Evolutionary conservation across 129 eudicot species (phyloP).

Genomic region (Cynara cardunculus): DNA sequence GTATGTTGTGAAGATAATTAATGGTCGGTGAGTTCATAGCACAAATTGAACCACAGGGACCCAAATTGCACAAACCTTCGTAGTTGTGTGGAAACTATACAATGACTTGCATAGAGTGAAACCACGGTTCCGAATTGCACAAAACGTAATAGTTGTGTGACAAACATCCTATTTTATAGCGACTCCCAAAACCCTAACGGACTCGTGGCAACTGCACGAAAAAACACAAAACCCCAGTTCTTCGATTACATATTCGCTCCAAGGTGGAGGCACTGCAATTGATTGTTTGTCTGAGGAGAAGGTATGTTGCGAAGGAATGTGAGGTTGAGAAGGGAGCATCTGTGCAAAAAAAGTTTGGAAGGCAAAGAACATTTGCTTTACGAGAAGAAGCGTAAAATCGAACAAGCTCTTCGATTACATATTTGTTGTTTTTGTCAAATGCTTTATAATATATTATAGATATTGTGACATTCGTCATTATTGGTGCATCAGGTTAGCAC

Average conservation of each 20-base stretch:
- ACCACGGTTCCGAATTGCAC: not conserved
- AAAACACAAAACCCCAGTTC: conserved; percentile 9
- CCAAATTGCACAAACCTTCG: no score
- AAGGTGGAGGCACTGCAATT: not conserved
- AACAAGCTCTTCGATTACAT: conserved; percentile 75
- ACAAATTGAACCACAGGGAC: no score
- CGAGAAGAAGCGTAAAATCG: conserved; percentile 94
- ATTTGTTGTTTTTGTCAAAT: no score
- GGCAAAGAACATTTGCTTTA: conserved; percentile 90
- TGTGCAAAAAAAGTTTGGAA: conserved; percentile 81
- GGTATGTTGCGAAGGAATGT: conserved; percentile 60
- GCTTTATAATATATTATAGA: no score
- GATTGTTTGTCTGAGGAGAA: not conserved
- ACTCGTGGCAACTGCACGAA: not conserved
- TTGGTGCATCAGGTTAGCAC: no score
- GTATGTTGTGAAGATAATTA: no score
- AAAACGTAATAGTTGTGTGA: not conserved
- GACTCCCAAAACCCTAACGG: conserved; percentile 11
- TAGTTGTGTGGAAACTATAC: no score
- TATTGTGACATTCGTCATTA: no score
- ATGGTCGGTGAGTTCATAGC: no score
- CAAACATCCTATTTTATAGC: not conserved
- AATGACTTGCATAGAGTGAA: not conserved
- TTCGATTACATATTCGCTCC: not conserved
- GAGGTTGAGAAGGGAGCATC: conserved; percentile 79